Base-by-base conservation (phyloP, 1,284 basidiomycete genomes). In the Naganishia albida region DNA sequence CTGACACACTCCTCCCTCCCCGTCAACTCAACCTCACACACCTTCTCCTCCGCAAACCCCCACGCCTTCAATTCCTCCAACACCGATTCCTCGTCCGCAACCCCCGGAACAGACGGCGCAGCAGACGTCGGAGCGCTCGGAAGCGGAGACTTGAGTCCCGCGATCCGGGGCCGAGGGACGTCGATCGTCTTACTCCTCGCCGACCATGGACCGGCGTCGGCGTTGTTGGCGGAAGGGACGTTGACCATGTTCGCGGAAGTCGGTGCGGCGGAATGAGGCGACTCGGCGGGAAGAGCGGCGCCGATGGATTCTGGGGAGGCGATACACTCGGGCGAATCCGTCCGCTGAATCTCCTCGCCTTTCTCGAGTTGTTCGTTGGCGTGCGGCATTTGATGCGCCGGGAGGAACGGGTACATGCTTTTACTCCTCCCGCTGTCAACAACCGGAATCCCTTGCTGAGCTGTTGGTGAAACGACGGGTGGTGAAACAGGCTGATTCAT, bases 41-140 rank as follows among this genome's bases (percentile, higher is more conserved):
- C 88, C 64, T 92, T 85, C 77, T 97, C 93, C 1, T 91, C 91
- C 82, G 97, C 94, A 42, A 98, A 85, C 3, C 93, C 93, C 20
- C 88, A 77, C 8, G 71, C 59, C 6, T 63, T 57, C n/a, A 60
- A 30, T 25, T 62, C 46, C 8, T 39, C 56, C 55, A 49, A 38
- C 23, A 52, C 55, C 43, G 40, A 23, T 15, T 44, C 56, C 34
- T 44, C 51, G 13, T 16, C 57, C 25, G 25, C n/a, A 30, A 13
- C 56, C 2, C 16, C 23, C 20, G 30, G 34, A n/a, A 40, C 46
- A 18, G 3, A 38, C 15, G 44, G 20, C 15, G 18, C 28, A 20
- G 8, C 28, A 6, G 28, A 23, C 3, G 8, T 10, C 34, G 34
- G 34, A 34, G 34, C 40, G 15, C 2, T 7, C 4, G 18, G 40